Evolutionary conservation across 202 grass and related monocot genomes (phyloP), one percentile per base, ranked within the genome.

Genomic region (Zizania palustris): DNA sequence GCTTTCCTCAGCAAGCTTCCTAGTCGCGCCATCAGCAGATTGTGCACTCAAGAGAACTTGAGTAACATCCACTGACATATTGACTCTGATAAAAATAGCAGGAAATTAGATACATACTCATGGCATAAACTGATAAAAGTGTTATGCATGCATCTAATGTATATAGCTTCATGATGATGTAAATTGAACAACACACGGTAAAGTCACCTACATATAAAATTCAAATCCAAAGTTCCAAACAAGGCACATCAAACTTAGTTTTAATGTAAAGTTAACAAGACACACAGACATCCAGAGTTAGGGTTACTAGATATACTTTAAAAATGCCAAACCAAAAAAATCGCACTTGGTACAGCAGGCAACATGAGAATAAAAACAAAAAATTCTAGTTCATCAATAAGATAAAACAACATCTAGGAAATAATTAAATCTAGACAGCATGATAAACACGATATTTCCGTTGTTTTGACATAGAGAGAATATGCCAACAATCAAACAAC

Each of bases 1-100:
- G 63, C 64, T 92, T 84, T 96, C 93, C 90, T 96, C 93, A 48
- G 93, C 90, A 49, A 88, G 87, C 72, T 92, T 96, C 80, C 93
- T 82, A 67, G 77, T 79, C 1, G 75, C 44, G 5, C 79, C 79
- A 88, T 96, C 93, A 44, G 88, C 62, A 63, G 93, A 92, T 58
- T 96, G 93, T 2, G 93, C 93, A 64, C 86, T 92, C 55, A 96
- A 87, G 59, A 96, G 93, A 80, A 96, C 58, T 80, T 90, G 90
- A 63, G 93, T 96, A 82, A 96, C 41, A 20, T 96, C 90, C 40
- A 96, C 59, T 63, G 93, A 91, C 89, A 96, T 90, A 55, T 50
- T 90, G 75, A 50, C 66, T 90, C 85, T 84, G 54, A 74, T 3
- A 61, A 74, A 81, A 69, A 63, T 35, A 71, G 1, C 55, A 28